These are phyloP conservation scores for Fusarium burgessii DNA, from an alignment of 2,329 filamentous ascomycete species.

Conservation along the genomic window DNA sequence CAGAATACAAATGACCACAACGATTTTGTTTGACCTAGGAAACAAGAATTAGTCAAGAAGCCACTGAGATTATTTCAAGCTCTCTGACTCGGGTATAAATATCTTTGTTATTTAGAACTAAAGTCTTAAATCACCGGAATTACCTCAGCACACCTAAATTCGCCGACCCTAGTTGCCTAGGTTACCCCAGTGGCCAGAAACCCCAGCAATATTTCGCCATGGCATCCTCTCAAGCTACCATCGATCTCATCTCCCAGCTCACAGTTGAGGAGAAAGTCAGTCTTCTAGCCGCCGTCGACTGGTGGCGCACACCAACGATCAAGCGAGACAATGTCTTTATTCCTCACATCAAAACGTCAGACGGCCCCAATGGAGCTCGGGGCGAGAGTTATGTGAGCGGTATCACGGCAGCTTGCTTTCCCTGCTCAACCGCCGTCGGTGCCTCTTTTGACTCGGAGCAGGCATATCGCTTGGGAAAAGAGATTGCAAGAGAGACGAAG, in stretches of 20 bases:
- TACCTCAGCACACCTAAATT: too few species aligned
- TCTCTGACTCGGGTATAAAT: too few species aligned
- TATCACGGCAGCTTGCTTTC: constrained; percentile 12
- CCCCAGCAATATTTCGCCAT: background rate
- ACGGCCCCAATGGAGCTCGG: constrained; percentile 8
- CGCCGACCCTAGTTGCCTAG: too few species aligned
- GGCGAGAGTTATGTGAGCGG: constrained; percentile 11
- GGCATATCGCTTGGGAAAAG: background rate
- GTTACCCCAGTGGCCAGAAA: background rate
- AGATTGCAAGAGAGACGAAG: constrained; percentile 4
- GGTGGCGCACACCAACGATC: constrained; percentile 12
- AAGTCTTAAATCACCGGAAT: too few species aligned
- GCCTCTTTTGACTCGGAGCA: background rate
- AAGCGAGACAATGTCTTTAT: constrained; percentile 1
- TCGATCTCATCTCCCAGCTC: background rate
- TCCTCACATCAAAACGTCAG: constrained; percentile 16
- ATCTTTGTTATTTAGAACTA: background rate
- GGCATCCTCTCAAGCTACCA: background rate
- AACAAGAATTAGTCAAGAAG: too few species aligned
- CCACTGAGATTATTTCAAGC: too few species aligned
- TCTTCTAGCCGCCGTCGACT: constrained; percentile 1
- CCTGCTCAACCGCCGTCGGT: background rate
- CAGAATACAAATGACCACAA: too few species aligned
- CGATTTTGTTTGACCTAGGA: too few species aligned
- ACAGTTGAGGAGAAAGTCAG: background rate